Conservation (phyloP, 2,329 filamentous ascomycete species). For the Dothistroma septosporum region DNA sequence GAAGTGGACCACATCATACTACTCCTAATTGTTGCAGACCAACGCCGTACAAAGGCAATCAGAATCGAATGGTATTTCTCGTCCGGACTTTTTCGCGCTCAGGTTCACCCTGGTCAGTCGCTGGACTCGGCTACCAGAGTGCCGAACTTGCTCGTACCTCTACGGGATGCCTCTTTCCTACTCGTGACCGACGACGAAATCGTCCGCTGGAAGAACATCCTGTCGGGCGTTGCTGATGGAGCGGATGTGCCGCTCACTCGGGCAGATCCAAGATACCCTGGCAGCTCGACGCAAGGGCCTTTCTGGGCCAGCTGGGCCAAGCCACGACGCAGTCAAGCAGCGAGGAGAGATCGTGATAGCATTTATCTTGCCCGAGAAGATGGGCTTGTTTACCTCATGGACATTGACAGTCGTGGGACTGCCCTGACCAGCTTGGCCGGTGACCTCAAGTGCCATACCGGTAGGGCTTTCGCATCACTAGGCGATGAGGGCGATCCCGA, state of each 20-base stretch:
- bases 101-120: conserved; percentile 24
- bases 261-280: conserved; percentile 17
- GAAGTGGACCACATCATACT: conserved; percentile 72
- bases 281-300: conserved; percentile 26
- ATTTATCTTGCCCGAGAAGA: conserved; percentile 88
- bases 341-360: conserved; percentile 64
- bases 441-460: conserved; percentile 67
- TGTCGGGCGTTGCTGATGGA: conserved; percentile 37
- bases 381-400: conserved; percentile 69
- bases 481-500: conserved; percentile 62
- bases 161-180: conserved; percentile 40
- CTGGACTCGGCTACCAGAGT: conserved; percentile 24
- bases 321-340: conserved; percentile 62
- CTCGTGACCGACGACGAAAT: conserved; percentile 38
- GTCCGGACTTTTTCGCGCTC: conserved; percentile 19
- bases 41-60: conserved; percentile 41
- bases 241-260: conserved; percentile 7
- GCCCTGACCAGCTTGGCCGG: conserved; percentile 54
- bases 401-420: conserved; percentile 51
- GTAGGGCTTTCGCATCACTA: conserved; percentile 72
- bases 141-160: conserved; percentile 40
- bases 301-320: conserved; percentile 80
- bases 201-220: conserved; percentile 37
- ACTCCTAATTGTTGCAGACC: conserved; percentile 55
- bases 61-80: conserved; percentile 32